Evolutionary conservation across 768 basidiomycete genomes (phyloP).

Genomic region (Suillus plorans): DNA sequence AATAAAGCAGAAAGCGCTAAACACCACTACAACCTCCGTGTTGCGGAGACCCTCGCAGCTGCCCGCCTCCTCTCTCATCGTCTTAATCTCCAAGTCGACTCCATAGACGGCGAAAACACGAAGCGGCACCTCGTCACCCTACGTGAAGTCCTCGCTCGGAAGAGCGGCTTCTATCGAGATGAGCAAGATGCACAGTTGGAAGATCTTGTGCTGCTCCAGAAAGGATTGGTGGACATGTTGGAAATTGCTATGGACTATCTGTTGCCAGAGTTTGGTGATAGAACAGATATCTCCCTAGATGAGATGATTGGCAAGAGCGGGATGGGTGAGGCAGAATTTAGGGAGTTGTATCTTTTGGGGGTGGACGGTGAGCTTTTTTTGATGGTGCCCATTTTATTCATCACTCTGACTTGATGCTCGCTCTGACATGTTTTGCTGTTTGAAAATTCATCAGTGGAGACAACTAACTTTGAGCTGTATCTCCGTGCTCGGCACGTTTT

Average conservation of each 20-base stretch:
- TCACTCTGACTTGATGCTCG: neutral
- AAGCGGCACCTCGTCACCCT: neutral
- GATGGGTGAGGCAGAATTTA: constrained; percentile 52
- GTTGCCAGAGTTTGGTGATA: constrained; percentile 27
- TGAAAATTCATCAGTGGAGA: constrained; percentile 49
- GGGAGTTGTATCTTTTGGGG: constrained; percentile 73
- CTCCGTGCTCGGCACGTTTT: constrained; percentile 81
- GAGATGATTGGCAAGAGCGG: constrained; percentile 73
- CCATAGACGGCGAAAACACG: constrained; percentile 20
- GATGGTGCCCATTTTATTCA: neutral
- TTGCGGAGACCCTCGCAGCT: constrained; percentile 85
- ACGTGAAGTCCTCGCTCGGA: constrained; percentile 4
- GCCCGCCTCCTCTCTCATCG: constrained; percentile 69
- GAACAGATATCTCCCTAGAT: neutral
- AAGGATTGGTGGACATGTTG: constrained; percentile 46
- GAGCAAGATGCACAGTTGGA: constrained; percentile 1
- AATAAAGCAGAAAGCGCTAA: constrained; percentile 80
- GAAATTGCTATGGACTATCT: constrained; percentile 47
- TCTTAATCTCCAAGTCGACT: constrained; percentile 45
- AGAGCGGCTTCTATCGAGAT: neutral
- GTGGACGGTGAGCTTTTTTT: constrained; percentile 59
- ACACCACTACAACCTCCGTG: constrained; percentile 82
- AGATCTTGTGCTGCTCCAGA: constrained; percentile 34
- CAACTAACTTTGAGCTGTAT: constrained; percentile 79
- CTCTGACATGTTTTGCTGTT: constrained; percentile 1